These are phyloP conservation scores for Berberis vulgaris DNA, from an alignment of 164 flowering plant species.

Conservation along the genomic window DNA sequence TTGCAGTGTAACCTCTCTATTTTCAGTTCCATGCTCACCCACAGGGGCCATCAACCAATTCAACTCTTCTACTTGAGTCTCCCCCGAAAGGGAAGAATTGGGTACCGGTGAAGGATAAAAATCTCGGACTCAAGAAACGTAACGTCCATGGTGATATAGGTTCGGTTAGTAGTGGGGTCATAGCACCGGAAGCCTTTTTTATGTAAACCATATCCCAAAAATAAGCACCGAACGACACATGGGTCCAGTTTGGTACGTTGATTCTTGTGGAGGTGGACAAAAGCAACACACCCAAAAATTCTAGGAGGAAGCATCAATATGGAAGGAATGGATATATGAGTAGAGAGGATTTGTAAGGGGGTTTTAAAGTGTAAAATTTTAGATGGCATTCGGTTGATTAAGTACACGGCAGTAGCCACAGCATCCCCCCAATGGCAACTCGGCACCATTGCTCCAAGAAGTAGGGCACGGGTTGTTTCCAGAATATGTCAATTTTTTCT, in stretches of 20 bases:
- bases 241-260: slow-evolving; percentile 1
- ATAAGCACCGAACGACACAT: neutral
- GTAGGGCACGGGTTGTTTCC: neutral
- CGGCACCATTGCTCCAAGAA: neutral
- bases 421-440: neutral
- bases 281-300: neutral
- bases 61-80: neutral
- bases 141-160: slow-evolving; percentile 2
- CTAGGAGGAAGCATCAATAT: neutral
- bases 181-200: slow-evolving; percentile 3
- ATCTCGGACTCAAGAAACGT: neutral
- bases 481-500: neutral
- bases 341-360: neutral
- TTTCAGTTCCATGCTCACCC: neutral
- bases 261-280: neutral
- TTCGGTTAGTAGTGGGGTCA: neutral
- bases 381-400: neutral
- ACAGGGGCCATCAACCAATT: neutral
- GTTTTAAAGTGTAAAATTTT: neutral
- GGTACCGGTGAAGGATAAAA: neutral
- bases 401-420: neutral
- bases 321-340: neutral
- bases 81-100: slow-evolving; percentile 3
- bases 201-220: neutral
- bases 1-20: neutral